Evolutionary conservation across 805 yeast species (phyloP).

Genomic region (Metschnikowia cubensis): DNA sequence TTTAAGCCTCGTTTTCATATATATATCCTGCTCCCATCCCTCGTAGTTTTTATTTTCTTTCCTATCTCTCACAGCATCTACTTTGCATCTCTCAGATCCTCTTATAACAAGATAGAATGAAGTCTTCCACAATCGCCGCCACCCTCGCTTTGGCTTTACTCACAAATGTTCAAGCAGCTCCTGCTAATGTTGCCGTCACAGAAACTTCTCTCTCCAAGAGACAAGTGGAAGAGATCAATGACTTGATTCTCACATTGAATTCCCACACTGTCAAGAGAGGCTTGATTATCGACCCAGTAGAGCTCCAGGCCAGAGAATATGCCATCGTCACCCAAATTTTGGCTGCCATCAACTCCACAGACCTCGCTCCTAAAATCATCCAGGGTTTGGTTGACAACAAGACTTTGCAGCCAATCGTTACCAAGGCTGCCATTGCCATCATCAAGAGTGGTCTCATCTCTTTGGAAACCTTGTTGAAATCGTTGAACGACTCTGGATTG

Average conservation of each 20-base stretch:
- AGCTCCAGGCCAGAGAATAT: conserved; percentile 34
- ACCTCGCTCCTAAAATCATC: conserved; percentile 35
- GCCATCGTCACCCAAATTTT: conserved; percentile 40
- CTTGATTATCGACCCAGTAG: conserved; percentile 16
- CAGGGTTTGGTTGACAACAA: conserved; percentile 30
- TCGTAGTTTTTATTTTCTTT: not conserved
- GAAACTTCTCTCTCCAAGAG: conserved; percentile 13
- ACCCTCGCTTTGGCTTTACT: conserved; percentile 18
- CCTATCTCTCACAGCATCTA: not conserved
- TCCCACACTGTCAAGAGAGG: conserved; percentile 30
- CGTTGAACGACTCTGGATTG: conserved; percentile 41
- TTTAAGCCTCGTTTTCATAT: not conserved
- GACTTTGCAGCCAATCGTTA: conserved; percentile 27
- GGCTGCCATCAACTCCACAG: conserved; percentile 32
- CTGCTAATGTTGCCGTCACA: conserved; percentile 14
- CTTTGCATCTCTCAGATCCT: not conserved
- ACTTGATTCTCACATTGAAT: conserved; percentile 27
- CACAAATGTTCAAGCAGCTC: conserved; percentile 16
- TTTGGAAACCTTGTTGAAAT: conserved; percentile 34
- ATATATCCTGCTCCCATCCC: conserved; percentile 1
- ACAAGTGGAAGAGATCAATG: conserved; percentile 21
- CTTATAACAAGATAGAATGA: conserved; percentile 9
- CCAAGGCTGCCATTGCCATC: conserved; percentile 24
- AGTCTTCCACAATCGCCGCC: conserved; percentile 13
- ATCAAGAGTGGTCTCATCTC: conserved; percentile 32